phyloP scores from a whole-genome alignment of 805 yeast species.

The Ascoidea rubescens region DNA sequence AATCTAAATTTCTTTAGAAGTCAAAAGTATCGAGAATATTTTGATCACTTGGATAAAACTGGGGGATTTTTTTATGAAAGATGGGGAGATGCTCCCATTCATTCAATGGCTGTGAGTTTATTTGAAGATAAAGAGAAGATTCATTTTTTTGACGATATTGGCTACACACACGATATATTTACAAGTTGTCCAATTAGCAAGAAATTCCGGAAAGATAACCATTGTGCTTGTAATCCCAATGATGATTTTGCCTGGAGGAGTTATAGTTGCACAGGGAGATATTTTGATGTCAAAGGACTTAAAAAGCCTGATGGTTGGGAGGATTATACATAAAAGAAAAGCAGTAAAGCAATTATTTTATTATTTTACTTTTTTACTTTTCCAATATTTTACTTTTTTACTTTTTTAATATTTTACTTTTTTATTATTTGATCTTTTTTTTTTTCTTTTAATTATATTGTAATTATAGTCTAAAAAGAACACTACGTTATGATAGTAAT shows the following conservation, averaged over 20 bases:
- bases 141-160: slow-evolving; percentile 47
- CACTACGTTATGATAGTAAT: too few relatives aligned
- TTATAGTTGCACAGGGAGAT: slow-evolving; percentile 21
- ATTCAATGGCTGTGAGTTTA: slow-evolving; percentile 47
- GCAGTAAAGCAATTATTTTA: too few relatives aligned
- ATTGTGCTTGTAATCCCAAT: slow-evolving; percentile 64
- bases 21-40: slow-evolving; percentile 39
- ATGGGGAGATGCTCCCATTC: slow-evolving; percentile 75
- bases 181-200: slow-evolving; percentile 39
- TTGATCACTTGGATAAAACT: slow-evolving; percentile 39
- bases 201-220: slow-evolving; percentile 34
- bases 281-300: slow-evolving; percentile 13
- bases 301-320: too few relatives aligned
- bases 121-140: slow-evolving; percentile 36
- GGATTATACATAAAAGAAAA: too few relatives aligned
- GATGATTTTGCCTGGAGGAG: slow-evolving; percentile 52
- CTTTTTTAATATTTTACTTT: too few relatives aligned
- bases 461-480: too few relatives aligned
- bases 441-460: too few relatives aligned
- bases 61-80: slow-evolving; percentile 66
- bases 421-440: too few relatives aligned
- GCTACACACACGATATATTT: slow-evolving; percentile 46
- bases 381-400: too few relatives aligned
- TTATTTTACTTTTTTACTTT: too few relatives aligned
- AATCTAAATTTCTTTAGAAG: slow-evolving; percentile 41